phyloP scores from a whole-genome alignment of 2,329 filamentous ascomycete genomes.

The Gaeumannomyces sp. region DNA sequence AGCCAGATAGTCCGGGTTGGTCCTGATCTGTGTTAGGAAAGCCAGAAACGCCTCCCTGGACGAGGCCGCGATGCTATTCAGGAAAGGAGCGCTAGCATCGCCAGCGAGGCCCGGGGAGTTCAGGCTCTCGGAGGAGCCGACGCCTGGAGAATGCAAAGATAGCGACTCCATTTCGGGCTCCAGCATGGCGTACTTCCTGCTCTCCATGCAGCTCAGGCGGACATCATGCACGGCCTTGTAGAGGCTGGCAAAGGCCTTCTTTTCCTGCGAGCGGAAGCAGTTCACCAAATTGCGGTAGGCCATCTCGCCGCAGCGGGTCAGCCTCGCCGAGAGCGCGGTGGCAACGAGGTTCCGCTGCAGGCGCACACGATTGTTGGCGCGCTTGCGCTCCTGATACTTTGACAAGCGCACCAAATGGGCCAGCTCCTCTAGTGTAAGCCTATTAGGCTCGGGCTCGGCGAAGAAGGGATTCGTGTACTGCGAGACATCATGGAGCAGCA shows the following conservation, averaged over 20 bases:
- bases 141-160: conserved; percentile 37
- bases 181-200: conserved; percentile 62
- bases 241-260: conserved; percentile 66
- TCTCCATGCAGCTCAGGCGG: conserved; percentile 68
- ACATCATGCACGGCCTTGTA: conserved; percentile 77
- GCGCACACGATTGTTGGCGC: conserved; percentile 64
- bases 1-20: conserved; percentile 82
- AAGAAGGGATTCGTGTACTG: conserved; percentile 58
- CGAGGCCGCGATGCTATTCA: conserved; percentile 68
- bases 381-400: conserved; percentile 76
- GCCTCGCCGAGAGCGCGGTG: conserved; percentile 66
- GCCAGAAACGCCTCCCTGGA: conserved; percentile 69
- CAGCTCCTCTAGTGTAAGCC: conserved; percentile 69
- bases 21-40: conserved; percentile 76
- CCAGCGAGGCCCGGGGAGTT: conserved; percentile 30
- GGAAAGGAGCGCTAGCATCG: conserved; percentile 47
- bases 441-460: conserved; percentile 49
- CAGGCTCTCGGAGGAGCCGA: conserved; percentile 45
- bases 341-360: conserved; percentile 70
- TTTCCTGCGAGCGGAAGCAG: conserved; percentile 72
- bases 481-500: conserved; percentile 61
- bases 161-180: conserved; percentile 65
- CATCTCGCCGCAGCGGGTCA: conserved; percentile 68
- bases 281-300: conserved; percentile 72
- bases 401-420: conserved; percentile 72